These are phyloP conservation scores for Pythium myriotylum DNA, from an alignment of 352 stramenopile genomes.

Conservation along the genomic window DNA sequence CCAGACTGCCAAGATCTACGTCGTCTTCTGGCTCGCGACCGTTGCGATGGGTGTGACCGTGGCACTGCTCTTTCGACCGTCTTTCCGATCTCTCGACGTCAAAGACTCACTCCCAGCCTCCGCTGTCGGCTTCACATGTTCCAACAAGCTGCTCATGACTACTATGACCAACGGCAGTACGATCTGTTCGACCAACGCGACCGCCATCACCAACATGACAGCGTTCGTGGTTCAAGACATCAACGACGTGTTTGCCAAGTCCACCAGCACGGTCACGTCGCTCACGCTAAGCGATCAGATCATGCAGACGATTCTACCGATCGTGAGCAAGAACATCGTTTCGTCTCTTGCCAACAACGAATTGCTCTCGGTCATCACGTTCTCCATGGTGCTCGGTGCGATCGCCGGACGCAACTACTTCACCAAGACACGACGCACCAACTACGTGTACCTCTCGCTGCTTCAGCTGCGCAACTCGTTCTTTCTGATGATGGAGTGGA, in stretches of 20 bases:
- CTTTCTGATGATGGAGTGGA: conserved; percentile 67
- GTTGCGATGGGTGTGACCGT: conserved; percentile 48
- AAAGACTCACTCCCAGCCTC: conserved; percentile 19
- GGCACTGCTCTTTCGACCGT: conserved; percentile 50
- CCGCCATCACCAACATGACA: neutral
- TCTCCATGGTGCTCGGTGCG: conserved; percentile 63
- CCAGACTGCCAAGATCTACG: conserved; percentile 65
- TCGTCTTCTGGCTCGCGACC: conserved; percentile 47
- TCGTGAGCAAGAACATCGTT: conserved; percentile 76
- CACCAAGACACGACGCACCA: conserved; percentile 50
- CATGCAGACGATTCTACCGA: conserved; percentile 46
- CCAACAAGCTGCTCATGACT: conserved; percentile 40
- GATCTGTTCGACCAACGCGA: conserved; percentile 22
- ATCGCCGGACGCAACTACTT: conserved; percentile 63
- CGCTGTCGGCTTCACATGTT: conserved; percentile 48
- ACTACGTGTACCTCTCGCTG: conserved; percentile 66
- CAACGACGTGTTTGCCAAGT: conserved; percentile 43
- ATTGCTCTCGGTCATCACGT: conserved; percentile 64
- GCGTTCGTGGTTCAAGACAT: conserved; percentile 49
- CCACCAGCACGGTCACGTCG: conserved; percentile 35
- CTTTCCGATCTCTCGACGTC: conserved; percentile 42
- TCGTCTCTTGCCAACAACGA: conserved; percentile 44
- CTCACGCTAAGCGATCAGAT: conserved; percentile 61
- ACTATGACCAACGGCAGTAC: conserved; percentile 3
- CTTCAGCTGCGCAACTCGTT: conserved; percentile 72